A percentile compares a stretch with the other conserved stretches of the same genome.
Conservation (phyloP, 306 rosid species). For the Delonix regia region DNA sequence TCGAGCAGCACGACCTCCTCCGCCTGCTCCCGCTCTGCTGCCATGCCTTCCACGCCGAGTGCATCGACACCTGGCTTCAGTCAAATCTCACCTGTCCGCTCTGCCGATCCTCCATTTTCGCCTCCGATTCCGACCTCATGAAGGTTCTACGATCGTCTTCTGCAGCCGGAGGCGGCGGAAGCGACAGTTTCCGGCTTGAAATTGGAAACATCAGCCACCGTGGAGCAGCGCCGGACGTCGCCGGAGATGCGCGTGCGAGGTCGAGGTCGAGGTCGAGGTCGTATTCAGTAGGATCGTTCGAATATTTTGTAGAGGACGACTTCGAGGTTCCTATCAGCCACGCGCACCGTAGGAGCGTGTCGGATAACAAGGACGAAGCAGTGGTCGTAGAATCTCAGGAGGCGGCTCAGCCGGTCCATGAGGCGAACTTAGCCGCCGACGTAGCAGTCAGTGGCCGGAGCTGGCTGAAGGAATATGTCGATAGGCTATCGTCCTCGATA, state of each 20-base stretch:
- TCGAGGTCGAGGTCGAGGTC: conserved; percentile 47
- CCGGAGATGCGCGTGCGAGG: conserved; percentile 11
- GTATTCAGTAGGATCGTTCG: conserved; percentile 85
- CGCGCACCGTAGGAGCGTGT: conserved; percentile 52
- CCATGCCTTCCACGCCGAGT: conserved; percentile 70
- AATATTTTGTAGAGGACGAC: conserved; percentile 67
- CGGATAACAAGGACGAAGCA: conserved; percentile 61
- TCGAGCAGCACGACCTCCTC: conserved; percentile 58
- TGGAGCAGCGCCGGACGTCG: conserved; percentile 15
- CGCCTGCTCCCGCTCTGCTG: conserved; percentile 76
- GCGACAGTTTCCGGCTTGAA: conserved; percentile 63
- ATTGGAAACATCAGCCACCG: conserved; percentile 70
- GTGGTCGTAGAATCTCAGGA: background rate
- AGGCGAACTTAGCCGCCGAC: conserved; percentile 52
- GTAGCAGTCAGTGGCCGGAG: conserved; percentile 59
- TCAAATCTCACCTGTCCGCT: conserved; percentile 77
- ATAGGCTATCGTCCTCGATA: conserved; percentile 64
- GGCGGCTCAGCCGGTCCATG: conserved; percentile 27
- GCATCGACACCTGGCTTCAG: conserved; percentile 78
- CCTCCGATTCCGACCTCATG: conserved; percentile 58
- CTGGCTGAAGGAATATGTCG: conserved; percentile 86
- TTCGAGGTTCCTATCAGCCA: conserved; percentile 58
- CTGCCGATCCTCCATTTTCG: conserved; percentile 62
- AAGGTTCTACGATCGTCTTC: conserved; percentile 41
- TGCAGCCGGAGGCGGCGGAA: background rate